Percentiles rank a stretch among this genome's conserved stretches.
Conservation (phyloP, 495 filamentous ascomycete genomes). For the Melanomma pulvis-pyrius region DNA sequence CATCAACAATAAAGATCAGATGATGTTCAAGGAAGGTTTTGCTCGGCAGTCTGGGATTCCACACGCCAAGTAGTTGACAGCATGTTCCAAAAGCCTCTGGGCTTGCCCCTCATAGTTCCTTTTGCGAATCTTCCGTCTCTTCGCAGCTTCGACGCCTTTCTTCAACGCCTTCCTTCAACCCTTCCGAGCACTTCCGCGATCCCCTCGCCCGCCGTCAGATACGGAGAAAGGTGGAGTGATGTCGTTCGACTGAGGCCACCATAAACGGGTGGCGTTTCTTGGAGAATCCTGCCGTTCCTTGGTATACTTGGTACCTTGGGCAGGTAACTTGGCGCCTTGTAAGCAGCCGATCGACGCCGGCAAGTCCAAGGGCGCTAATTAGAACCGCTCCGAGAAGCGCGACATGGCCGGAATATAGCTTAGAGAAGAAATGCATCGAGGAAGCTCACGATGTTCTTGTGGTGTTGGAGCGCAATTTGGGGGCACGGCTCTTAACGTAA, state of each 20-base stretch:
- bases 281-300: slow-evolving; percentile 5
- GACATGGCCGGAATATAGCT: neutral
- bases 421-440: neutral
- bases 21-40: slow-evolving; percentile 11
- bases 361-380: neutral
- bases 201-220: slow-evolving; percentile 1
- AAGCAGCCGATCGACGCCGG: neutral
- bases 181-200: neutral
- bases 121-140: neutral
- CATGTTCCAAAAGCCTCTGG: neutral
- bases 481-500: neutral
- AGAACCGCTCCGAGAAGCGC: neutral
- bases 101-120: neutral
- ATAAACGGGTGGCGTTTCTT: slow-evolving; percentile 10
- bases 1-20: neutral
- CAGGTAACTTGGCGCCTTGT: neutral
- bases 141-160: neutral
- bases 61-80: slow-evolving; percentile 2
- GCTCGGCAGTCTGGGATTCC: slow-evolving; percentile 9
- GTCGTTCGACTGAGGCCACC: slow-evolving; percentile 16
- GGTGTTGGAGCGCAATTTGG: neutral
- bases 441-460: neutral
- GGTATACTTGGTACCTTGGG: neutral
- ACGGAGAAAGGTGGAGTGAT: neutral
- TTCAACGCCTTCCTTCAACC: neutral